These are phyloP conservation scores for Kokia cookei DNA, from an alignment of 441 rosid genomes.

Conservation along the genomic window DNA sequence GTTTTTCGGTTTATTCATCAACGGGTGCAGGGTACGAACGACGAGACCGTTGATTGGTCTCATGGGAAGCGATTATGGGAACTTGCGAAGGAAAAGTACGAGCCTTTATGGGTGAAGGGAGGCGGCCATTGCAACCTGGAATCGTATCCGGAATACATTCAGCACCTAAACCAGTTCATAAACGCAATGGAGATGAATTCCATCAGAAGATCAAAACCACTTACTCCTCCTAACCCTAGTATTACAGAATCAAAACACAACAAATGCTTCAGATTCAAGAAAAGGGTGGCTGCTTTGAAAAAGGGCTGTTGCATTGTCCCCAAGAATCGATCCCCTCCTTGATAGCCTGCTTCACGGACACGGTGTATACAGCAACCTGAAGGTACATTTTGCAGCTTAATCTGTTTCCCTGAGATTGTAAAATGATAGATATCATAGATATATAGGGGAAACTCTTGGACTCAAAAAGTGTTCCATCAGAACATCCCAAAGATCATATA, in stretches of 20 bases:
- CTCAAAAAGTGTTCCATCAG: not conserved
- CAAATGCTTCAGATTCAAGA: conserved; percentile 76
- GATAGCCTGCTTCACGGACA: conserved; percentile 10
- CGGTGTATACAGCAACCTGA: not conserved
- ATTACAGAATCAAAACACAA: conserved; percentile 56
- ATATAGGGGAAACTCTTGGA: too few relatives aligned
- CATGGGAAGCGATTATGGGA: conserved; percentile 75
- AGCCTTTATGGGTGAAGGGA: conserved; percentile 72
- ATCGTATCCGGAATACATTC: conserved; percentile 66
- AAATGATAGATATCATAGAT: conserved; percentile 6
- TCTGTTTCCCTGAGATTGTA: conserved; percentile 6
- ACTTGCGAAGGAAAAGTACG: conserved; percentile 60
- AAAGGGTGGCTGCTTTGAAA: conserved; percentile 21
- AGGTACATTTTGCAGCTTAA: conserved; percentile 3
- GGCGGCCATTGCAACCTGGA: conserved; percentile 75
- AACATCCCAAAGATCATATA: not conserved
- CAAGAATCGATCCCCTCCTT: not conserved
- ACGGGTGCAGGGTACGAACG: conserved; percentile 50
- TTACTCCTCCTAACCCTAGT: conserved; percentile 37
- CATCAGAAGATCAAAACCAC: conserved; percentile 40
- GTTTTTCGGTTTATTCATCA: not conserved
- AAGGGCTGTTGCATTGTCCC: conserved; percentile 8
- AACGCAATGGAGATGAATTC: conserved; percentile 68
- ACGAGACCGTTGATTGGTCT: conserved; percentile 60
- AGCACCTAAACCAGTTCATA: conserved; percentile 53